Conservation (phyloP, 257 asterid species). For the Salvia miltiorrhiza region DNA sequence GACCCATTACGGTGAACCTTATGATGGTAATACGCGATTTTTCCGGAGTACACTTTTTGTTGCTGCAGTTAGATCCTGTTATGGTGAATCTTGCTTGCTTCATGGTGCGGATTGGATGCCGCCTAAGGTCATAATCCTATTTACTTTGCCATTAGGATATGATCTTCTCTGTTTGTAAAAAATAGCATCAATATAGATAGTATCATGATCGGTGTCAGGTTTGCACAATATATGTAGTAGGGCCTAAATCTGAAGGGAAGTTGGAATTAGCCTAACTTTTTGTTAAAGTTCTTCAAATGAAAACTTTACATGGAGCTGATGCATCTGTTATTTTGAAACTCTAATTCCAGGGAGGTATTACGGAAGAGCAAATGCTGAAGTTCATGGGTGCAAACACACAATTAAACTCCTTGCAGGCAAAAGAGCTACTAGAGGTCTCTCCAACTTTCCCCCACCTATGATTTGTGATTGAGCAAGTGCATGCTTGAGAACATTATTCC, state of each 20-base stretch:
- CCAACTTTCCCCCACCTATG: not conserved
- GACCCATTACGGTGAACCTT: conserved; percentile 97
- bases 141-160: conserved; percentile 20
- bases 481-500: conserved; percentile 8
- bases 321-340: conserved; percentile 9
- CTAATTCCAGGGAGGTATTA: conserved; percentile 78
- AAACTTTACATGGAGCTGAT: not conserved
- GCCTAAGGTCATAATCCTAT: conserved; percentile 61
- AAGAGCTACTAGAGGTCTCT: conserved; percentile 76
- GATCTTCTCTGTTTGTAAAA: conserved; percentile 11
- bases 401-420: conserved; percentile 69
- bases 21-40: conserved; percentile 94
- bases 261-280: not conserved
- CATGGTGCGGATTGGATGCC: conserved; percentile 99
- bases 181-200: conserved; percentile 10
- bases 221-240: not conserved
- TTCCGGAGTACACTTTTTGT: conserved; percentile 93
- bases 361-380: conserved; percentile 97
- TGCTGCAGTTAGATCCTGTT: conserved; percentile 98
- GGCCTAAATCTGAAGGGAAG: not conserved
- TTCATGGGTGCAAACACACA: conserved; percentile 90
- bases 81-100: conserved; percentile 93
- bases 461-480: not conserved
- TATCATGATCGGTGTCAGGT: not conserved
- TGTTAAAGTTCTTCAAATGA: not conserved